Base-by-base conservation (phyloP, 2,329 filamentous ascomycete genomes). In the Curvularia hawaiiensis region DNA sequence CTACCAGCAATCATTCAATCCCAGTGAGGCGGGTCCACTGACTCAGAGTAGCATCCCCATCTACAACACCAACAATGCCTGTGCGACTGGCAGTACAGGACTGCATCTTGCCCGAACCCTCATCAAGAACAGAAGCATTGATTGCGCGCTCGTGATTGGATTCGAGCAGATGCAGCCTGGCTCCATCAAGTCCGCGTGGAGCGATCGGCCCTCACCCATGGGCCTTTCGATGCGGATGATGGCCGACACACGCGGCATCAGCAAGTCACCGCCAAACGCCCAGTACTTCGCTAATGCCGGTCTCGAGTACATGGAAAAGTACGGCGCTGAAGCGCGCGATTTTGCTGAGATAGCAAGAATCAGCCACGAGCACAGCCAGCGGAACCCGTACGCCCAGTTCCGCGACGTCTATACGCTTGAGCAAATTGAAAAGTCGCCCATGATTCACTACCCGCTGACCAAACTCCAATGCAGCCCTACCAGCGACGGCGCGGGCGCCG, bases 31-130 rank as follows among this genome's bases (percentile, higher is more conserved):
- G 14, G 3, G 2, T 51, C 14, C 6, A 33, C 50, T 68, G 35
- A 66, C 41, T 88, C 73, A 0, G 1, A 16, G 1, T 38, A 72
- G 70, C 14, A 97, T 98, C 67, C 94, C 94, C 70, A 92, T 98
- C 75, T 93, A 95, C 83, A 98, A 98, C 73, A 92, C 96, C 71
- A 97, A 97, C 84, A 97, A 97, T 83, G 96, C 97, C 80, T 97
- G 94, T 82, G 91, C 91, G 4, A 97, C 94, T 0, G 94, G 94
- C 10, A 92, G 90, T 1, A 96, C 93, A 0, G 94, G 94, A 7
- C 81, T 97, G 48, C 87, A 89, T 71, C 88, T 97, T 82, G 94
- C 84, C 1, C 85, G 92, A 22, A 91, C 88, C 26, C 83, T 95
- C 68, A 87, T 97, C 65, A 83, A 86, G 20, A 84, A 90, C 66